phyloP scores from a whole-genome alignment of 2,329 filamentous ascomycete species.

The Fonsecaea multimorphosa region DNA sequence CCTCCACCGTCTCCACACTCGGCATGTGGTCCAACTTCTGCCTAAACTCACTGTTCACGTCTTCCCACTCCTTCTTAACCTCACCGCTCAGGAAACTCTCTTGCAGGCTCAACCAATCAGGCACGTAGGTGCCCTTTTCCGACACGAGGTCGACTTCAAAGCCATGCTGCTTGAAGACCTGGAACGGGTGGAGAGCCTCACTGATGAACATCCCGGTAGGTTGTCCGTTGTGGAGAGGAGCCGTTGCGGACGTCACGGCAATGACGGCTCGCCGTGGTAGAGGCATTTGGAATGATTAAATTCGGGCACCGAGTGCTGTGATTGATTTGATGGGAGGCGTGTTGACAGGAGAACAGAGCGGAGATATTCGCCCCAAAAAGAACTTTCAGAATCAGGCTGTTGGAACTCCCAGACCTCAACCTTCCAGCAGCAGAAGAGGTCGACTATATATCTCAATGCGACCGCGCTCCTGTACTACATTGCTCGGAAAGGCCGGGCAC shows the following conservation, averaged over 20 bases:
- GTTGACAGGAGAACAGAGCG: not conserved
- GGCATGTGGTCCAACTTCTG: constrained; percentile 53
- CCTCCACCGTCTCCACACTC: constrained; percentile 48
- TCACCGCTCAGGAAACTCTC: constrained; percentile 51
- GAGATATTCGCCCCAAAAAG: not conserved
- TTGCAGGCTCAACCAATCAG: constrained; percentile 50
- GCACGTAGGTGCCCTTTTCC: constrained; percentile 48
- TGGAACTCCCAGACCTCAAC: not conserved
- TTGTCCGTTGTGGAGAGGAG: constrained; percentile 48
- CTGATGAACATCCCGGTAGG: constrained; percentile 52
- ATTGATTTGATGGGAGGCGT: not conserved
- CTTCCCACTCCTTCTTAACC: constrained; percentile 50
- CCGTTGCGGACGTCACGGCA: constrained; percentile 52
- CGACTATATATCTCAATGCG: not conserved
- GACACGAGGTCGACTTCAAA: constrained; percentile 51
- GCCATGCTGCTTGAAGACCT: constrained; percentile 48
- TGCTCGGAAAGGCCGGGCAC: not conserved
- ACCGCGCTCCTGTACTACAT: not conserved
- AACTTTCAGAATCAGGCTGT: not conserved
- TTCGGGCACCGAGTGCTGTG: not conserved
- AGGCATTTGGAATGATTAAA: constrained; percentile 13
- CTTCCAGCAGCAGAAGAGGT: not conserved
- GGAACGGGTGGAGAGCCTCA: constrained; percentile 58
- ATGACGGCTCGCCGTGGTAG: constrained; percentile 51
- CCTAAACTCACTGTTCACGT: constrained; percentile 52